Conservation (phyloP, 2,329 filamentous ascomycete species). For the Arthrinium phaeospermum region DNA sequence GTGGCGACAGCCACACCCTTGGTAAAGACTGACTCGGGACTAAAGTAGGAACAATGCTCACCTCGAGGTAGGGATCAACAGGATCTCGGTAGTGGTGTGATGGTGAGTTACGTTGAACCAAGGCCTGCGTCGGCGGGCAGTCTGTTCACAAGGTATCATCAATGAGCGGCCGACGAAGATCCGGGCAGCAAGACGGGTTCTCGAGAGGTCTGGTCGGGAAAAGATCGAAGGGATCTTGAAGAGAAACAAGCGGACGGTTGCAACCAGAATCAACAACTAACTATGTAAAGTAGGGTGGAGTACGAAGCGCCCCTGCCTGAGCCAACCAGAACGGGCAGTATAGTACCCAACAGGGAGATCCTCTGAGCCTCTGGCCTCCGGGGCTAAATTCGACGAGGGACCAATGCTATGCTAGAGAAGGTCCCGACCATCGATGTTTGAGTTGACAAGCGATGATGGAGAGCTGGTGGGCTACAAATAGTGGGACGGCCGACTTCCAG, state of each 20-base stretch:
- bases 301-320: slow-evolving; percentile 16
- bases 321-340: slow-evolving; percentile 15
- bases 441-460: slow-evolving; percentile 20
- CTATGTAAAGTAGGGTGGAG: slow-evolving; percentile 13
- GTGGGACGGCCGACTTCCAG: slow-evolving; percentile 19
- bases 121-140: not conserved
- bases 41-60: slow-evolving; percentile 28
- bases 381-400: slow-evolving; percentile 12
- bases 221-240: slow-evolving; percentile 3
- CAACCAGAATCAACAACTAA: slow-evolving; percentile 19
- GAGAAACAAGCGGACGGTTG: slow-evolving; percentile 15
- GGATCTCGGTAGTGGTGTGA: slow-evolving; percentile 17
- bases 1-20: slow-evolving; percentile 38
- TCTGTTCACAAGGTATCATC: not conserved
- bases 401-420: slow-evolving; percentile 15
- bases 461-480: slow-evolving; percentile 18
- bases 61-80: slow-evolving; percentile 21
- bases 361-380: not conserved
- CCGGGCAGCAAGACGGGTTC: not conserved
- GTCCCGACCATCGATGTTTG: slow-evolving; percentile 19
- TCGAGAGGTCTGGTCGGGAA: not conserved
- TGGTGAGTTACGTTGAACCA: slow-evolving; percentile 16
- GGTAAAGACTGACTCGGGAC: slow-evolving; percentile 35
- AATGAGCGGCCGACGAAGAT: not conserved
- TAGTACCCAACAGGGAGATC: slow-evolving; percentile 6